Conservation (phyloP, 176 grass and related monocot species). For the Oryza coarctata region DNA sequence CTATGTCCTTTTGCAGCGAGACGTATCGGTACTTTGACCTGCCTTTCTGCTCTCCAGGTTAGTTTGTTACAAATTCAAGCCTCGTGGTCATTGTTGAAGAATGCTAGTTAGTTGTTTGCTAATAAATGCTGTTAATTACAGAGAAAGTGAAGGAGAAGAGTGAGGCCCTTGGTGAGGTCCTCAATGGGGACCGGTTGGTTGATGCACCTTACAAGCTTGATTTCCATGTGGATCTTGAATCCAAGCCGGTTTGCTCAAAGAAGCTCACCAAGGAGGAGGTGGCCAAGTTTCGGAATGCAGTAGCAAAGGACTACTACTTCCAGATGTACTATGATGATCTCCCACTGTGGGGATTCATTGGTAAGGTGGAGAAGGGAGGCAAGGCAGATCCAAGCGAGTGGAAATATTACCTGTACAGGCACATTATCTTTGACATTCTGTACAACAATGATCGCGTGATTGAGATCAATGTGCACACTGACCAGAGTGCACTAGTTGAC, state of each 20-base stretch:
- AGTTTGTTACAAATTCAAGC: slow-evolving; percentile 14
- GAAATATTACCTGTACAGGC: slow-evolving; percentile 91
- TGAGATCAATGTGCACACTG: slow-evolving; percentile 78
- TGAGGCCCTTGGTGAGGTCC: slow-evolving; percentile 86
- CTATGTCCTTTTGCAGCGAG: slow-evolving; percentile 56
- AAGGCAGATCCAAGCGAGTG: slow-evolving; percentile 58
- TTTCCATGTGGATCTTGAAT: slow-evolving; percentile 52
- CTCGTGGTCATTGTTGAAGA: not conserved
- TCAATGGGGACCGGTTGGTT: slow-evolving; percentile 86
- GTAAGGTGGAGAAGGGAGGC: slow-evolving; percentile 79
- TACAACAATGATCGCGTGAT: slow-evolving; percentile 88
- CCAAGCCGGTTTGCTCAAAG: slow-evolving; percentile 76
- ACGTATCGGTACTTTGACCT: slow-evolving; percentile 95
- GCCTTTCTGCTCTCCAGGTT: slow-evolving; percentile 90
- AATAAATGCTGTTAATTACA: slow-evolving; percentile 19
- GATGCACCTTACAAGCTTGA: slow-evolving; percentile 97
- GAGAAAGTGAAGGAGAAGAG: slow-evolving; percentile 87
- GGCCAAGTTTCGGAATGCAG: slow-evolving; percentile 64
- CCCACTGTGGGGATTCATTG: slow-evolving; percentile 95
- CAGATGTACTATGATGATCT: slow-evolving; percentile 99
- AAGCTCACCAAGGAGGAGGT: slow-evolving; percentile 75
- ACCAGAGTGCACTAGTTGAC: slow-evolving; percentile 66
- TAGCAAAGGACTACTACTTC: slow-evolving; percentile 93
- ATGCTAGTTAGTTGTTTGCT: not conserved
- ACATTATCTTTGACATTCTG: slow-evolving; percentile 80